These are phyloP conservation scores for Gossypium laxum DNA, from an alignment of 441 rosid genomes.

Conservation along the genomic window DNA sequence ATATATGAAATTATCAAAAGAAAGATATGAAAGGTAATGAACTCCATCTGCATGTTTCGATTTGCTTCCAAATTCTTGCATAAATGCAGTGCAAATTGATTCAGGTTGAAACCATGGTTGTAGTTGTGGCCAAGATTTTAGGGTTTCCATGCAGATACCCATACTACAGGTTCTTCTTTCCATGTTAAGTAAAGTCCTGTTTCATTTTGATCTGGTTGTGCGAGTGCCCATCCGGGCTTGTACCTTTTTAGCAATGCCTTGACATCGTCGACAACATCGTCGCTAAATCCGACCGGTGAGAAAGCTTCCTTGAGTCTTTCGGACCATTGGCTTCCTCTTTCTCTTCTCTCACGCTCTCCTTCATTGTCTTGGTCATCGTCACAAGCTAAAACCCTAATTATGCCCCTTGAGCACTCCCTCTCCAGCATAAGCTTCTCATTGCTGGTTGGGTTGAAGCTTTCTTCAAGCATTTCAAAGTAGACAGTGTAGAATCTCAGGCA, in stretches of 20 bases:
- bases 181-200: conserved; percentile 52
- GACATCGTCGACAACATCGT: conserved; percentile 63
- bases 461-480: conserved; percentile 65
- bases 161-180: conserved; percentile 59
- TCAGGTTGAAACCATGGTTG: not conserved
- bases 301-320: conserved; percentile 32
- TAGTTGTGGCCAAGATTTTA: conserved; percentile 11
- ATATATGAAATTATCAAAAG: not conserved
- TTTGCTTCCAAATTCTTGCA: conserved; percentile 9
- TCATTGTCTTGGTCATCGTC: conserved; percentile 15
- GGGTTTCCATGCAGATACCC: conserved; percentile 83
- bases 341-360: conserved; percentile 49
- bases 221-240: conserved; percentile 42
- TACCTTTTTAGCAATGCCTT: conserved; percentile 62
- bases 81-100: conserved; percentile 6
- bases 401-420: conserved; percentile 56
- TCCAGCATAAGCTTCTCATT: conserved; percentile 60
- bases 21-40: not conserved
- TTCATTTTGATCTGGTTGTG: conserved; percentile 21
- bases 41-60: conserved; percentile 11
- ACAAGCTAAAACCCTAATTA: conserved; percentile 64
- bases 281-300: conserved; percentile 37
- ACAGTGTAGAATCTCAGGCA: conserved; percentile 47
- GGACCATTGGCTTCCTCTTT: conserved; percentile 52
- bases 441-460: conserved; percentile 49